Percentiles rank a stretch among this genome's conserved stretches.
Evolutionary conservation across 352 stramenopile species (phyloP).

Genomic region (Plasmopara halstedii): DNA sequence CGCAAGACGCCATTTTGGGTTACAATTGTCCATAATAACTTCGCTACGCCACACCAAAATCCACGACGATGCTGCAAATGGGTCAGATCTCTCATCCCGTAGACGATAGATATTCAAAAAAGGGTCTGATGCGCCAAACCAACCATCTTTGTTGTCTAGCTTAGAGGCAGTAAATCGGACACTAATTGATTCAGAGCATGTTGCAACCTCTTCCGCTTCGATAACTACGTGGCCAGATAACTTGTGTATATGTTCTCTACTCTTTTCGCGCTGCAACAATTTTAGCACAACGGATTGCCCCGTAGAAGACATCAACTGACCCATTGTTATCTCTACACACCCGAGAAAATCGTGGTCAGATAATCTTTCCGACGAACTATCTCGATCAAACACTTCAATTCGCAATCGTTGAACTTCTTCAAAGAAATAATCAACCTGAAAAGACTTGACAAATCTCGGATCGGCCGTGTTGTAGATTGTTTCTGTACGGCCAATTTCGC

Average conservation of each 20-base stretch:
- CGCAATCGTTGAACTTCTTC: constrained; percentile 74
- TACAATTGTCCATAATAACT: constrained; percentile 59
- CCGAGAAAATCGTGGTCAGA: constrained; percentile 62
- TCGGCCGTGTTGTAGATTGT: constrained; percentile 60
- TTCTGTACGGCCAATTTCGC: constrained; percentile 70
- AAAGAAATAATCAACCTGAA: constrained; percentile 74
- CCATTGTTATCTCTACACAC: constrained; percentile 72
- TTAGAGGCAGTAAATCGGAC: constrained; percentile 56
- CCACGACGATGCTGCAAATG: constrained; percentile 36
- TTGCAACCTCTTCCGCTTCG: constrained; percentile 63
- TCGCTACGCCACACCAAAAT: constrained; percentile 59
- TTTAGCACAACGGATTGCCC: constrained; percentile 54
- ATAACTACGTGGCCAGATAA: constrained; percentile 56
- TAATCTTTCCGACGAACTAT: constrained; percentile 53
- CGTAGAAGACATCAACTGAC: constrained; percentile 57
- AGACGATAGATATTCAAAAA: constrained; percentile 74
- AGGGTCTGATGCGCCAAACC: constrained; percentile 67
- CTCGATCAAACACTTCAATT: constrained; percentile 75
- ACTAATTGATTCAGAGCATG: constrained; percentile 52
- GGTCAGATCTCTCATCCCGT: constrained; percentile 33
- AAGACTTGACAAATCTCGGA: constrained; percentile 59
- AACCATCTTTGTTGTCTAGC: constrained; percentile 73
- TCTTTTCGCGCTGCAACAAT: constrained; percentile 40
- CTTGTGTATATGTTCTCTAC: constrained; percentile 25
- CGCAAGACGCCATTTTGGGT: constrained; percentile 48